Conservation (phyloP, 257 asterid species). For the Solanum clarkiae region DNA sequence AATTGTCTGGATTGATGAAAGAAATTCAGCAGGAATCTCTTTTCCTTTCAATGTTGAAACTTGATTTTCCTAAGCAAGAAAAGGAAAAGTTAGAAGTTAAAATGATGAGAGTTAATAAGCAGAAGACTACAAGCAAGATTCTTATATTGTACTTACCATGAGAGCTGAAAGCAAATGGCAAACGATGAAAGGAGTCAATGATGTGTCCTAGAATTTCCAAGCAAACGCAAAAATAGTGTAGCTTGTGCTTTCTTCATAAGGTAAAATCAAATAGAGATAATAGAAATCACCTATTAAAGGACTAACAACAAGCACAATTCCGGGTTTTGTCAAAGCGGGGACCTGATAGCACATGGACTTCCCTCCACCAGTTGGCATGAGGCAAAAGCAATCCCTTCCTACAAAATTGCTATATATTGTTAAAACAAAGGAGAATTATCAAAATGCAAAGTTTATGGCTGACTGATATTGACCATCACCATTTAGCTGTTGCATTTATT, state of each 20-base stretch:
- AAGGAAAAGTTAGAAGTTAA: background rate
- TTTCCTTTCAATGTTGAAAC: slow-evolving; percentile 68
- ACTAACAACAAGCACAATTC: slow-evolving; percentile 92
- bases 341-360: slow-evolving; percentile 94
- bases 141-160: slow-evolving; percentile 43
- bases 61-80: slow-evolving; percentile 67
- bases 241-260: slow-evolving; percentile 21
- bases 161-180: slow-evolving; percentile 47
- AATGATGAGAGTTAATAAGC: background rate
- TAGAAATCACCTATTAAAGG: slow-evolving; percentile 77
- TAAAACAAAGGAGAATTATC: background rate
- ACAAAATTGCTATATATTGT: background rate
- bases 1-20: slow-evolving; percentile 75
- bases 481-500: background rate
- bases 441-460: background rate
- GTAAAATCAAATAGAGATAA: slow-evolving; percentile 13
- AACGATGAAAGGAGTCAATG: slow-evolving; percentile 11
- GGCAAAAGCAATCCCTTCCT: slow-evolving; percentile 95
- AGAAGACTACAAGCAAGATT: background rate
- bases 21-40: slow-evolving; percentile 84
- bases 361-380: slow-evolving; percentile 99
- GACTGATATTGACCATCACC: background rate
- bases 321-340: slow-evolving; percentile 75
- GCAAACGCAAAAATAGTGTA: slow-evolving; percentile 29
- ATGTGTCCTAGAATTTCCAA: slow-evolving; percentile 35